A percentile compares a stretch with the other conserved stretches of the same genome.
These are phyloP conservation scores for Pleurotus eryngii DNA, from an alignment of 768 basidiomycete genomes.

Conservation along the genomic window DNA sequence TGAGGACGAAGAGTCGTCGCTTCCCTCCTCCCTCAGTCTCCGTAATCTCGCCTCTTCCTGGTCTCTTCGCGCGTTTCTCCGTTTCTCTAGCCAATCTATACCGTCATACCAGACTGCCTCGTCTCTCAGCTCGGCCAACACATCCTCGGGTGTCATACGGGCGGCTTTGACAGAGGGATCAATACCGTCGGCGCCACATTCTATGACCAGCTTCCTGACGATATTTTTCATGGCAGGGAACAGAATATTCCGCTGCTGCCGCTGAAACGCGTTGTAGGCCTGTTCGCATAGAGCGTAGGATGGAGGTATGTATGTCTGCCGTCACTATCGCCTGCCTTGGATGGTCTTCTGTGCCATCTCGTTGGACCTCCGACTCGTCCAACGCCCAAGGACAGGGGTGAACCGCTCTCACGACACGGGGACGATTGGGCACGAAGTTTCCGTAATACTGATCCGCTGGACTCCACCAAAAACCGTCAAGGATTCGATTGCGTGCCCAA, in stretches of 20 bases:
- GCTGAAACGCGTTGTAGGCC: conserved; percentile 54
- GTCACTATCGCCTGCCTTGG: conserved; percentile 45
- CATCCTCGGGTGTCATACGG: conserved; percentile 59
- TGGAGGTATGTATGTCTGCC: conserved; percentile 56
- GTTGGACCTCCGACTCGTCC: conserved; percentile 28
- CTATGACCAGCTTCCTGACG: conserved; percentile 62
- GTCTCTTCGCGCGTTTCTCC: conserved; percentile 31
- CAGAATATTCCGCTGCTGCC: conserved; percentile 57
- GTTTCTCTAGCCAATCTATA: conserved; percentile 60
- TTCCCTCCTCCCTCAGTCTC: conserved; percentile 31
- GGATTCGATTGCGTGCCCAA: conserved; percentile 67
- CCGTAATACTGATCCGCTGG: conserved; percentile 70
- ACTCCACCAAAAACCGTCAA: conserved; percentile 75
- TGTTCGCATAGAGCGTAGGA: conserved; percentile 63
- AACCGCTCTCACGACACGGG: conserved; percentile 31
- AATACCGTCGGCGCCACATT: conserved; percentile 36
- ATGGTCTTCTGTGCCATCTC: conserved; percentile 25
- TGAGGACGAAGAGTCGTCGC: conserved; percentile 41
- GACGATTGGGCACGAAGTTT: conserved; percentile 34
- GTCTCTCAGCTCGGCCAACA: conserved; percentile 53
- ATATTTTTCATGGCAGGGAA: conserved; percentile 67
- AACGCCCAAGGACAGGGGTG: conserved; percentile 68
- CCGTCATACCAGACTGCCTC: conserved; percentile 73
- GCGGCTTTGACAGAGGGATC: conserved; percentile 58
- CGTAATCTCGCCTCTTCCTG: conserved; percentile 24